phyloP scores from a whole-genome alignment of 805 yeast genomes.

The Ogataea allantospora region DNA sequence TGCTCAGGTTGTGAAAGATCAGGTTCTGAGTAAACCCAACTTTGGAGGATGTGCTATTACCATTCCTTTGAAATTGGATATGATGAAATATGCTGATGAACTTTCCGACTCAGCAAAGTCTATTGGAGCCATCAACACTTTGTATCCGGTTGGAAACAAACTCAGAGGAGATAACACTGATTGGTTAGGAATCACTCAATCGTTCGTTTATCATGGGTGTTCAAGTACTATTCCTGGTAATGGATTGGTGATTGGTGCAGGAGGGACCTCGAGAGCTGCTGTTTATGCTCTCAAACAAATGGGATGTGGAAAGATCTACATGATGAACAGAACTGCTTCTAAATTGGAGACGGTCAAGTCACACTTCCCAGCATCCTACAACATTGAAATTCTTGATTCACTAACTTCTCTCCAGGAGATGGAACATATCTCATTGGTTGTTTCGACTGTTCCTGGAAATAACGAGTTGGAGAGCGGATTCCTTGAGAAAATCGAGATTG shows the following conservation, averaged over 20 bases:
- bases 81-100: slow-evolving; percentile 62
- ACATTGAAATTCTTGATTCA: slow-evolving; percentile 56
- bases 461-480: slow-evolving; percentile 58
- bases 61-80: slow-evolving; percentile 85
- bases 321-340: slow-evolving; percentile 74
- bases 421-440: slow-evolving; percentile 56
- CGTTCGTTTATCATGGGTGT: slow-evolving; percentile 64
- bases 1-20: slow-evolving; percentile 52
- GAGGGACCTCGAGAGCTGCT: slow-evolving; percentile 97
- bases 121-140: slow-evolving; percentile 96
- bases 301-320: slow-evolving; percentile 75
- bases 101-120: slow-evolving; percentile 70
- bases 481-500: slow-evolving; percentile 45
- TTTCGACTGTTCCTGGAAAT: slow-evolving; percentile 84
- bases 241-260: slow-evolving; percentile 92
- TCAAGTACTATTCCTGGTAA: slow-evolving; percentile 40
- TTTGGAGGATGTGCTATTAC: slow-evolving; percentile 97
- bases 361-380: slow-evolving; percentile 56
- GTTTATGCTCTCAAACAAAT: slow-evolving; percentile 75
- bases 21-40: slow-evolving; percentile 45
- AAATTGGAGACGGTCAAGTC: slow-evolving; percentile 59
- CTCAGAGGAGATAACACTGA: slow-evolving; percentile 90
- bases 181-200: slow-evolving; percentile 81
- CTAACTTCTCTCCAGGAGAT: slow-evolving; percentile 43
- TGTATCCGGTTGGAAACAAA: slow-evolving; percentile 53